These are phyloP conservation scores for Penicillium sp. DNA, from an alignment of 2,329 filamentous ascomycete genomes.

Conservation along the genomic window DNA sequence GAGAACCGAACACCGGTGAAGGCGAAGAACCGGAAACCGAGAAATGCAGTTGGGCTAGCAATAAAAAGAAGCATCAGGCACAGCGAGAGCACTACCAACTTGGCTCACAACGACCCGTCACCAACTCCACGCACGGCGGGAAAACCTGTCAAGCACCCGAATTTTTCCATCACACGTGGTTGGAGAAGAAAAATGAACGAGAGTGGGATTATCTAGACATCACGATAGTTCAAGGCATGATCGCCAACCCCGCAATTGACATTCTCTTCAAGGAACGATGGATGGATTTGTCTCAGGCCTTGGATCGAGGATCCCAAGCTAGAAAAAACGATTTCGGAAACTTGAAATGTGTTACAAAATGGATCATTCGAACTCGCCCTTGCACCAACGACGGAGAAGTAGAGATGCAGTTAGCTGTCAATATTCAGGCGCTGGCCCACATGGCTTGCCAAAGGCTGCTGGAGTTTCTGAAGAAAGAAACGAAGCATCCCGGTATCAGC, in stretches of 20 bases:
- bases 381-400: background rate
- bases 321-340: slow-evolving; percentile 65
- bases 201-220: background rate
- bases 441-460: background rate
- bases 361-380: background rate
- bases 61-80: background rate
- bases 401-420: background rate
- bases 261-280: background rate
- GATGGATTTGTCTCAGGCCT: background rate
- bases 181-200: background rate
- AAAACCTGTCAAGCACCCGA: background rate
- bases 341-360: slow-evolving; percentile 66
- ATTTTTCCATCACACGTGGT: background rate
- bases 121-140: background rate
- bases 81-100: background rate
- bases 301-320: background rate
- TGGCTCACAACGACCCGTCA: background rate
- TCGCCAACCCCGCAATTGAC: background rate
- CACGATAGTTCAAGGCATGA: background rate
- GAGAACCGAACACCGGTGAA: too few relatives aligned
- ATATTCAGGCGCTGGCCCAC: background rate
- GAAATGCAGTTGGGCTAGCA: background rate
- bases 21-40: slow-evolving; percentile 48
- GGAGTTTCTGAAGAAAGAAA: background rate
- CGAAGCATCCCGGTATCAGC: background rate